Base-by-base conservation (phyloP, 202 grass and related monocot species). In the Setaria italica region DNA sequence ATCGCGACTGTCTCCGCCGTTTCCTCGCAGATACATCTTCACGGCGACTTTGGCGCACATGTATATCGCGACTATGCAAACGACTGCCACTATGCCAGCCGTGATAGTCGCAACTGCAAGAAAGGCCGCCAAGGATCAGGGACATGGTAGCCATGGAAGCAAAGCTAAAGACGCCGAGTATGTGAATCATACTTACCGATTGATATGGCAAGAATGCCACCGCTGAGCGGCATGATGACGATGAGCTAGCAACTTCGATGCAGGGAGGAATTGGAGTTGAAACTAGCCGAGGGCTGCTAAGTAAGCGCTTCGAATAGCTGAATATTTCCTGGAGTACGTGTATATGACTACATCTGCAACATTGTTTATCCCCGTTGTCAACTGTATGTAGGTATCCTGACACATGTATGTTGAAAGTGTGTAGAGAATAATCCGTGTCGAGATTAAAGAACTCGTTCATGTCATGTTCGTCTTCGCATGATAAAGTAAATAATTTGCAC, bases 71-170 rank as follows among this genome's bases (percentile, higher is more conserved):
- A 72, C 25, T 21, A 82, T 42, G 50, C 15, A 0, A 6, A 84
- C 67, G 45, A 93, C 20, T 7, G 39, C 0, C 35, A 91, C 47
- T 50, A 88, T n/a, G 9, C 82, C 88, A 39, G n/a, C 2, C 65
- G 25, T 67, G 84, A 93, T 34, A 0, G 71, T n/a, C 55, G 9
- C 62, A 66, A 79, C 91, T 93, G 88, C 10, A 78, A 57, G 64
- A 5, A 46, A 46, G 43, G 14, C 17, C 29, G 41, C 10, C 15
- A 62, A 47, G 39, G 25, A 35, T 83, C 46, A 50, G 70, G 6
- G 6, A 56, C 4, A 12, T 48, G 48, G 48, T 9, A 77, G 21
- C 67, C 21, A 80, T 19, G 29, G 71, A 74, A 35, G 30, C 16
- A 33, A 75, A 55, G 32, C 48, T 35, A 74, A 34, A 34, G 6